A percentile compares a stretch with the other conserved stretches of the same genome.
Evolutionary conservation across 2,329 filamentous ascomycete genomes (phyloP).

Genomic region (Aspergillus aculeatus): DNA sequence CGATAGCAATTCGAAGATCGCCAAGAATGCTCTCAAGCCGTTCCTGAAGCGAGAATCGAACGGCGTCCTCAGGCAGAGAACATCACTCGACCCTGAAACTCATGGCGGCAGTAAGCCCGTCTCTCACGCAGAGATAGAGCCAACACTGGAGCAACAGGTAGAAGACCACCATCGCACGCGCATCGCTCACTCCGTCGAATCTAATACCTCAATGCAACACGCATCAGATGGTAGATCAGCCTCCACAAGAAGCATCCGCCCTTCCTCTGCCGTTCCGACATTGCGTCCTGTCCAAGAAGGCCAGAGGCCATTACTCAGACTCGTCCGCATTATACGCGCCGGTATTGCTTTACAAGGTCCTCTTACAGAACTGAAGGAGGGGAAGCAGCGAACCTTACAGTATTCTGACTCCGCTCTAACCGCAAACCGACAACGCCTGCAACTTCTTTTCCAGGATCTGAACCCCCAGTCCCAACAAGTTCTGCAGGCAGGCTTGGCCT

Average conservation of each 20-base stretch:
- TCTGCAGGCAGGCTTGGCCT: constrained; percentile 41
- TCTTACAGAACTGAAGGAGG: constrained; percentile 22
- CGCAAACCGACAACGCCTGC: constrained; percentile 29
- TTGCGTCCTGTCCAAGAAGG: constrained; percentile 2
- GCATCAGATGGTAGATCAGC: not conserved
- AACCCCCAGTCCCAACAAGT: constrained; percentile 39
- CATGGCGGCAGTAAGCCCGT: constrained; percentile 16
- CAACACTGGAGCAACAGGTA: not conserved
- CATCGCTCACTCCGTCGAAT: not conserved
- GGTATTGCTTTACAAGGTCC: constrained; percentile 40
- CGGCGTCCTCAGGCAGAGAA: constrained; percentile 28
- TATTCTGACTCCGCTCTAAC: constrained; percentile 19
- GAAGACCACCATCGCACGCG: not conserved
- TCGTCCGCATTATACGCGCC: constrained; percentile 37
- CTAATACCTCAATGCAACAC: not conserved
- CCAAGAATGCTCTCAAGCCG: constrained; percentile 27
- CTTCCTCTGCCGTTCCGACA: constrained; percentile 12
- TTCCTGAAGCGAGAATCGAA: constrained; percentile 30
- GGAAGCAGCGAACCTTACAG: not conserved
- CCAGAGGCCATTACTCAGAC: constrained; percentile 25
- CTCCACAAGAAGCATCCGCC: constrained; percentile 13
- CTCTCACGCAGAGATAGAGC: constrained; percentile 12
- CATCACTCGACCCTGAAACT: constrained; percentile 22
- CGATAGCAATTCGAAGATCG: constrained; percentile 27
- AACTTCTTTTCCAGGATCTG: constrained; percentile 40